Conservation (phyloP, 2,329 filamentous ascomycete genomes). For the Fusarium caatingaense region DNA sequence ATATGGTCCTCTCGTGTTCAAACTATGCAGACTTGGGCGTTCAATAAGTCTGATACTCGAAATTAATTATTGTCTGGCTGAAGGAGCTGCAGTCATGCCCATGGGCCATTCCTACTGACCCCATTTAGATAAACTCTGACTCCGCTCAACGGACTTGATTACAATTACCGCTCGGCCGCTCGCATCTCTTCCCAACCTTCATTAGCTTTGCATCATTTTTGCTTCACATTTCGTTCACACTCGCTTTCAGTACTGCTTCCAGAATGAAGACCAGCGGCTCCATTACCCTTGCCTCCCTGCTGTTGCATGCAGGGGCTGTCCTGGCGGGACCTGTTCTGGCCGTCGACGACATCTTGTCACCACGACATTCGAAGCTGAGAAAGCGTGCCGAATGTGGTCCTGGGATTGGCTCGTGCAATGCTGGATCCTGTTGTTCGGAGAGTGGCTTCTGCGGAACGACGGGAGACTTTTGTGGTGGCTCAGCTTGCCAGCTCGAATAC, state of each 20-base stretch:
- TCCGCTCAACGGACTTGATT: constrained; percentile 18
- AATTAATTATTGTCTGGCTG: constrained; percentile 7
- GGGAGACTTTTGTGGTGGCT: constrained; percentile 52
- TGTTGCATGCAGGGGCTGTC: constrained; percentile 32
- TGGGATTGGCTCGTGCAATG: constrained; percentile 51
- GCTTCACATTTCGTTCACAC: neutral
- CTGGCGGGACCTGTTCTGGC: constrained; percentile 37
- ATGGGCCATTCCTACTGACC: neutral
- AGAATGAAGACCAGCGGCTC: constrained; percentile 36
- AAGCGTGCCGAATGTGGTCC: constrained; percentile 49
- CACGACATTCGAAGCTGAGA: constrained; percentile 28
- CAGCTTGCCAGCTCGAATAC: constrained; percentile 54
- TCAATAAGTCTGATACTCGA: constrained; percentile 11
- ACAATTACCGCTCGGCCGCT: constrained; percentile 17
- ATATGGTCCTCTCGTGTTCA: constrained; percentile 39
- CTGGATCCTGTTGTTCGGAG: constrained; percentile 53
- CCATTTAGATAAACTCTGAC: constrained; percentile 42
- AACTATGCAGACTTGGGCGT: constrained; percentile 17
- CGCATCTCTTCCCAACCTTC: constrained; percentile 26
- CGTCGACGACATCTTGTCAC: constrained; percentile 24
- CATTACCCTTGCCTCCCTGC: constrained; percentile 28
- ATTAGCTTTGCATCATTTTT: neutral
- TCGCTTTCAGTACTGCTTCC: neutral
- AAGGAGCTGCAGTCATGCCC: constrained; percentile 26
- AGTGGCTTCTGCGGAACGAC: constrained; percentile 53